Base-by-base conservation (phyloP, 176 grass and related monocot genomes). In the Thinopyrum elongatum region DNA sequence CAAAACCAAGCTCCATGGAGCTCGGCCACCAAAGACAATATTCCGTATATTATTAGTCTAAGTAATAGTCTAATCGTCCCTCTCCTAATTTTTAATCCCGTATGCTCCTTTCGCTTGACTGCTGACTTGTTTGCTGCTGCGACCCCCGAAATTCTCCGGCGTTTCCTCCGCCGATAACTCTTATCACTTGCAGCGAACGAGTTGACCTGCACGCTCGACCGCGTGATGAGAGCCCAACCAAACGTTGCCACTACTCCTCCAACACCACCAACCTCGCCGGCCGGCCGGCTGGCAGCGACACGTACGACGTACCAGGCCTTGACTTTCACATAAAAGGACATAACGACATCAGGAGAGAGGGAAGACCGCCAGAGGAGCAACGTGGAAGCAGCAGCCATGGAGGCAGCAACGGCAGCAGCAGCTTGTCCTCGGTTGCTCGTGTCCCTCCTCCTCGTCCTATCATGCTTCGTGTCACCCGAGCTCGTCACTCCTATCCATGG, bases 361-460 rank as follows among this genome's bases (percentile, higher is more conserved):
- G 6, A 21, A 70, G 7, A 53, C 49, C 63, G 16, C 8, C 22
- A 10, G 2, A 13, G 26, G 6, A 47, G 41, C 71, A 49, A 74
- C 41, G 71, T 46, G 70, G 23, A 28, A 47, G 71, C 71, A 74
- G 47, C 4, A 49, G 71, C 29, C 41, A 81, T 81, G 79, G 63
- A 19, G 41, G 31, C 53, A 36, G 26, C 58, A 5, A 53, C 16
- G 8, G 6, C 35, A 25, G 12, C 27, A 25, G 12, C 27, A 42
- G 30, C 25, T 22, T 6, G 23, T 27, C 36, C 22, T 16, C 35
- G 33, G 77, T 14, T 39, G 77, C 35, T 27, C 6, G 12, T 12
- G 23, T 28, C 2, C 19, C 33, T 38, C 13, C 14, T 76, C 33
- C 55, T 63, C 51, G 7, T 23, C 16, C 74, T 77, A 2, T 14